A percentile compares a stretch with the other conserved stretches of the same genome.
These are phyloP conservation scores for Saussurea involucrata DNA, from an alignment of 129 eudicot species.

Conservation along the genomic window DNA sequence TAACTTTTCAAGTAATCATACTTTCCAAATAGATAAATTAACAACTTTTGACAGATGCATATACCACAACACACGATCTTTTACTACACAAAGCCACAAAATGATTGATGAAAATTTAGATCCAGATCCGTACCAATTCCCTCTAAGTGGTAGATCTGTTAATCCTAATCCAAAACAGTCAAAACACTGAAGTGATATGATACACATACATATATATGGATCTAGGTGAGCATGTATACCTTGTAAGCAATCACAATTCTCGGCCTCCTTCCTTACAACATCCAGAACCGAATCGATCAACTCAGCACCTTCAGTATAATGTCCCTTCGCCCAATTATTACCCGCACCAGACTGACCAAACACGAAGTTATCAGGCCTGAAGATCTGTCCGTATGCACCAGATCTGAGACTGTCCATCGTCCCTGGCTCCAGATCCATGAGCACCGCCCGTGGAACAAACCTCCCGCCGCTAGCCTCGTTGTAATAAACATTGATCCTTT, in stretches of 20 bases:
- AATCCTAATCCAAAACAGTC: not conserved
- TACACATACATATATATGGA: not conserved
- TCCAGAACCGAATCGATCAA: conserved; percentile 43
- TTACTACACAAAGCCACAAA: not conserved
- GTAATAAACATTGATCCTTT: conserved; percentile 48
- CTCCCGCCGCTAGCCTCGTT: conserved; percentile 55
- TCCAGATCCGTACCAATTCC: not conserved
- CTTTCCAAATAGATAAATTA: not conserved
- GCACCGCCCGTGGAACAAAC: conserved; percentile 56
- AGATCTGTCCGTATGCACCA: conserved; percentile 47
- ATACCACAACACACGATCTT: not conserved
- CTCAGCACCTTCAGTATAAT: conserved; percentile 48
- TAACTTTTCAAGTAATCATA: not conserved
- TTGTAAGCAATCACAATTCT: conserved; percentile 44
- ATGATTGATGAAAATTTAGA: not conserved
- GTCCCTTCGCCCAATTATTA: conserved; percentile 47
- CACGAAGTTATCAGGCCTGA: conserved; percentile 45
- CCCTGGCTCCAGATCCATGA: conserved; percentile 60
- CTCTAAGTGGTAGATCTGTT: not conserved
- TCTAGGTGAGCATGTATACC: conserved; percentile 12
- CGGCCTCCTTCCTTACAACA: conserved; percentile 49
- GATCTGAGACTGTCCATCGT: conserved; percentile 54
- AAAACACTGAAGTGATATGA: not conserved
- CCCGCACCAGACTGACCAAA: conserved; percentile 48
- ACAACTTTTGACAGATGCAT: not conserved